Conservation (phyloP, 257 asterid genomes). For the Solanum pinnatisectum region DNA sequence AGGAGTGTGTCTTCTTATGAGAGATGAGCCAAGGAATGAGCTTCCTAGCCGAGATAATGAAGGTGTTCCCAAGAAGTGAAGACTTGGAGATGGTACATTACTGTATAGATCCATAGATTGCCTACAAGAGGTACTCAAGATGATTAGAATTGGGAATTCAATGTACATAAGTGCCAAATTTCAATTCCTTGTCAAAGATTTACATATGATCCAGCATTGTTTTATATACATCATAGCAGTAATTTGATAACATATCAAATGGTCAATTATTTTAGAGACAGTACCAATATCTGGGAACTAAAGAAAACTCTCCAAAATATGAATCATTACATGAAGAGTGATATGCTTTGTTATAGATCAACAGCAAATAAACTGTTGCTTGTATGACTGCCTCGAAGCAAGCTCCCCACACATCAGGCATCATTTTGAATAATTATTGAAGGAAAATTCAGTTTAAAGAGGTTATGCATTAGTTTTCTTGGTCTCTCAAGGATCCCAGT, state of each 20-base stretch:
- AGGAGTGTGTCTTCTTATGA: conserved; percentile 68
- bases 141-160: background rate
- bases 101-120: conserved; percentile 85
- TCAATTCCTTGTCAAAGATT: background rate
- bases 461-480: background rate
- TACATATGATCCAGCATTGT: background rate
- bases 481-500: background rate
- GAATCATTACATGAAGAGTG: background rate
- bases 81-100: conserved; percentile 84
- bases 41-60: conserved; percentile 58
- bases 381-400: background rate
- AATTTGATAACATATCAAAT: background rate
- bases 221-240: background rate
- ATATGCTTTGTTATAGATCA: background rate
- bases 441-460: background rate
- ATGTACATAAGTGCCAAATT: background rate
- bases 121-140: conserved; percentile 36
- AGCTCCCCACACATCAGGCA: background rate
- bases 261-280: background rate
- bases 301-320: background rate
- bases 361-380: background rate
- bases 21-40: conserved; percentile 64
- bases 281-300: background rate
- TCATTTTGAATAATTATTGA: background rate
- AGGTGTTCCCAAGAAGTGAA: conserved; percentile 71